phyloP scores from a whole-genome alignment of 257 asterid species.

The Lycium ferocissimum region DNA sequence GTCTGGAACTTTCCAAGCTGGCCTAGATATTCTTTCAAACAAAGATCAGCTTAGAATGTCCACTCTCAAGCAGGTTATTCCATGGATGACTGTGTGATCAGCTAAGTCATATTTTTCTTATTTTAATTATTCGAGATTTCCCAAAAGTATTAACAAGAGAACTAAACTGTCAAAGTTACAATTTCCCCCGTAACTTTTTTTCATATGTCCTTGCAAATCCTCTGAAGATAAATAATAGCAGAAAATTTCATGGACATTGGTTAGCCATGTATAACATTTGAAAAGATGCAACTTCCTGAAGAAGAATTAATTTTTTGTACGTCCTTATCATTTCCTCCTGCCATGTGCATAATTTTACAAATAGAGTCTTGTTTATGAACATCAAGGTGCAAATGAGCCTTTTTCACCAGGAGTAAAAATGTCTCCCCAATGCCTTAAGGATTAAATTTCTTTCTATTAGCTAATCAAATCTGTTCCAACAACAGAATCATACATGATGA shows the following conservation, averaged over 20 bases:
- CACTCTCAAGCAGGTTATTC: constrained; percentile 11
- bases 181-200: not conserved
- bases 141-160: not conserved
- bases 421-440: not conserved
- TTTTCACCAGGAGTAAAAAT: not conserved
- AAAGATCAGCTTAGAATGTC: not conserved
- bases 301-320: not conserved
- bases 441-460: not conserved
- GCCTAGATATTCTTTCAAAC: constrained; percentile 3
- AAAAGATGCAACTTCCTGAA: not conserved
- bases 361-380: not conserved
- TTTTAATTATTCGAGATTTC: not conserved
- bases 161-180: not conserved
- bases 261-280: not conserved
- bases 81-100: not conserved
- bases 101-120: not conserved
- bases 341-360: not conserved
- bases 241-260: not conserved
- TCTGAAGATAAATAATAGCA: not conserved
- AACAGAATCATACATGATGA: constrained; percentile 2
- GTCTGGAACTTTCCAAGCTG: not conserved
- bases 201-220: not conserved
- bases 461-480: constrained; percentile 8
- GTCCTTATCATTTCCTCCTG: not conserved
- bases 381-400: not conserved